A percentile compares a stretch with the other conserved stretches of the same genome.
Evolutionary conservation across 1,284 basidiomycete genomes (phyloP).

Genomic region (Vanrija sp.): DNA sequence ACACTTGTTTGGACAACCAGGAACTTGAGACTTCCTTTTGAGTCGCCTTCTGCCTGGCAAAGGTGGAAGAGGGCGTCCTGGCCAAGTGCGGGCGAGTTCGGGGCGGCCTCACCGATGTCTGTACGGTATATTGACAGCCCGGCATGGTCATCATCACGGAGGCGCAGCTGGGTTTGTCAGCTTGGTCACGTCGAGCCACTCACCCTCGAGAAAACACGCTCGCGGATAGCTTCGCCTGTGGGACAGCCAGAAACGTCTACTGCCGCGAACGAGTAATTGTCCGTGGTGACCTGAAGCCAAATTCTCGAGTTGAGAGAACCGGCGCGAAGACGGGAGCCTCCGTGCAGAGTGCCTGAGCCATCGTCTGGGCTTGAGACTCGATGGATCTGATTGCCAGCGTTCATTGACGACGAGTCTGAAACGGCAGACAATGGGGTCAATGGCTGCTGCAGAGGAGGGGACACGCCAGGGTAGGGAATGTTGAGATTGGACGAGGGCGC

Average conservation of each 20-base stretch:
- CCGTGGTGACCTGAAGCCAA: conserved; percentile 61
- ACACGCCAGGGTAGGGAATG: background rate
- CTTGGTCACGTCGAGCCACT: conserved; percentile 22
- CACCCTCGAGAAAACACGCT: conserved; percentile 79
- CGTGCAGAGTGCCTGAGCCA: conserved; percentile 17
- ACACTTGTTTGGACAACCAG: conserved; percentile 54
- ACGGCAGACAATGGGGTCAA: background rate
- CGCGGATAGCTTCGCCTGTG: conserved; percentile 69
- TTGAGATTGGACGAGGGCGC: background rate
- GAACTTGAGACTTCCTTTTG: conserved; percentile 72
- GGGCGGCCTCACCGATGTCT: conserved; percentile 72
- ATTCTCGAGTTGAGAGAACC: conserved; percentile 6
- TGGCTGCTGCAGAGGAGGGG: background rate
- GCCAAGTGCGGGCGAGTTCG: conserved; percentile 63
- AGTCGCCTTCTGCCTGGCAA: conserved; percentile 68
- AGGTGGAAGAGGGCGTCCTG: conserved; percentile 66
- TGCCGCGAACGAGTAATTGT: conserved; percentile 71
- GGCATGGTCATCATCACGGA: conserved; percentile 73
- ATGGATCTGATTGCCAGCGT: background rate
- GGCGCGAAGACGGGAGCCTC: background rate
- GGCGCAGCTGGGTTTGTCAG: conserved; percentile 59
- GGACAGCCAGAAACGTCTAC: conserved; percentile 72
- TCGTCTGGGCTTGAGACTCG: conserved; percentile 37
- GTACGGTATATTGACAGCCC: conserved; percentile 78
- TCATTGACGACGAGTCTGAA: conserved; percentile 2